A percentile compares a stretch with the other conserved stretches of the same genome.
Evolutionary conservation across 768 basidiomycete species (phyloP).

Genomic region (Rhizopogon vinicolor): DNA sequence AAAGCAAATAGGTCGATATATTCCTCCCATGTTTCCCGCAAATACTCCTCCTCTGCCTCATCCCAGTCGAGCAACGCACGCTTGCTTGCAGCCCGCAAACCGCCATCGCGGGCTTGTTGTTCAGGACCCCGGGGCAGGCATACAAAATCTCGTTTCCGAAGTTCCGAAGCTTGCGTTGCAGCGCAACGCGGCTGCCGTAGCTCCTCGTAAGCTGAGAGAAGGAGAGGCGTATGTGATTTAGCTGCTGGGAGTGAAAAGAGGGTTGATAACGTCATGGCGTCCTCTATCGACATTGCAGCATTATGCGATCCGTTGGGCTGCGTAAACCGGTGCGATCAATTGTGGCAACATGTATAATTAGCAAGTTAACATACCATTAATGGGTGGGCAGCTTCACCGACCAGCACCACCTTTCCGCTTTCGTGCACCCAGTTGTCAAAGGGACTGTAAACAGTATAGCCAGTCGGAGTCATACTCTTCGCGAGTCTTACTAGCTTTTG

Average conservation of each 20-base stretch:
- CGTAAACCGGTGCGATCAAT: not conserved
- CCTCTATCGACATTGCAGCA: conserved; percentile 47
- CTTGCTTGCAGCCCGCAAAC: conserved; percentile 13
- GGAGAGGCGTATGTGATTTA: conserved; percentile 39
- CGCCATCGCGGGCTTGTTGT: conserved; percentile 41
- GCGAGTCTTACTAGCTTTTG: conserved; percentile 17
- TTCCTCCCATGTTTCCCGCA: conserved; percentile 43
- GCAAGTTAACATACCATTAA: conserved; percentile 31
- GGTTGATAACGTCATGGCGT: conserved; percentile 53
- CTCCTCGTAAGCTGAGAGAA: conserved; percentile 55
- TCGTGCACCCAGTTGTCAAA: conserved; percentile 50
- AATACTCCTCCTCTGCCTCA: conserved; percentile 31
- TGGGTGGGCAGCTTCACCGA: conserved; percentile 60
- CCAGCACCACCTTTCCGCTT: conserved; percentile 42
- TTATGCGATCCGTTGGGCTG: conserved; percentile 51
- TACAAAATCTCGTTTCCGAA: conserved; percentile 38
- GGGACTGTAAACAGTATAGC: conserved; percentile 28
- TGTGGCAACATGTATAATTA: not conserved
- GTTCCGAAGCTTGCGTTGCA: conserved; percentile 36
- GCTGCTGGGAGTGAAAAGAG: conserved; percentile 49
- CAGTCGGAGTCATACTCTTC: conserved; percentile 18
- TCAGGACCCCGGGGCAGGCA: conserved; percentile 37
- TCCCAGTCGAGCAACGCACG: conserved; percentile 34
- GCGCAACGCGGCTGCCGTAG: conserved; percentile 46
- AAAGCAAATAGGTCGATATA: conserved; percentile 45